A percentile compares a stretch with the other conserved stretches of the same genome.
Evolutionary conservation across 73 alveolate genomes (phyloP).

Genomic region (Paramecium biaurelia): DNA sequence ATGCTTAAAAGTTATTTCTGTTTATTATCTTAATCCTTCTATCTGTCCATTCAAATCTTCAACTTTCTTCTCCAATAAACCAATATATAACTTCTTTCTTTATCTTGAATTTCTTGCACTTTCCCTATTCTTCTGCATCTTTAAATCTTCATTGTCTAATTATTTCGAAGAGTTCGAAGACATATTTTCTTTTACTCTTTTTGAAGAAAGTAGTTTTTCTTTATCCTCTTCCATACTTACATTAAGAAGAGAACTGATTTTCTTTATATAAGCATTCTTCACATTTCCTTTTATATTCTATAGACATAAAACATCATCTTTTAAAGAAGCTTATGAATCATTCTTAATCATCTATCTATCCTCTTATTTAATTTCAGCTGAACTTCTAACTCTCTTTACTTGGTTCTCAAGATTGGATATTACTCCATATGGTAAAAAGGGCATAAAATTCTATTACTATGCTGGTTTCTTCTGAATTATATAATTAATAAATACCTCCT

Average conservation of each 20-base stretch:
- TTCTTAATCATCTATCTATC: constrained; percentile 43
- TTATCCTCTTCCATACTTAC: constrained; percentile 35
- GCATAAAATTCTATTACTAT: background rate
- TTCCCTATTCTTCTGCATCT: constrained; percentile 67
- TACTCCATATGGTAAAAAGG: background rate
- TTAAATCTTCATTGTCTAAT: constrained; percentile 48
- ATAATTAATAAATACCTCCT: background rate
- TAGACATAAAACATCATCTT: constrained; percentile 38
- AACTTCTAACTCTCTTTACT: background rate
- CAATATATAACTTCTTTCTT: constrained; percentile 68
- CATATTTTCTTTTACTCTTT: background rate
- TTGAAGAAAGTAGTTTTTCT: background rate
- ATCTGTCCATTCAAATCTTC: constrained; percentile 56
- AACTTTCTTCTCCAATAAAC: constrained; percentile 64
- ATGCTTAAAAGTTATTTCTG: background rate
- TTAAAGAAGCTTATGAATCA: constrained; percentile 7
- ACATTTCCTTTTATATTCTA: constrained; percentile 62
- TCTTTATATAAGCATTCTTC: constrained; percentile 62
- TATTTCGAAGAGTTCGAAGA: background rate
- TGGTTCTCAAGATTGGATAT: background rate
- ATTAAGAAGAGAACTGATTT: constrained; percentile 46
- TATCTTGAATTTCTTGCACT: constrained; percentile 67
- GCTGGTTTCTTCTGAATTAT: constrained; percentile 17
- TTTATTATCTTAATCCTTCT: constrained; percentile 34
- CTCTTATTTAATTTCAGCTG: constrained; percentile 16